Evolutionary conservation across 2,329 filamentous ascomycete species (phyloP), one percentile per base, ranked within the genome.

Genomic region (Talaromyces sp.): DNA sequence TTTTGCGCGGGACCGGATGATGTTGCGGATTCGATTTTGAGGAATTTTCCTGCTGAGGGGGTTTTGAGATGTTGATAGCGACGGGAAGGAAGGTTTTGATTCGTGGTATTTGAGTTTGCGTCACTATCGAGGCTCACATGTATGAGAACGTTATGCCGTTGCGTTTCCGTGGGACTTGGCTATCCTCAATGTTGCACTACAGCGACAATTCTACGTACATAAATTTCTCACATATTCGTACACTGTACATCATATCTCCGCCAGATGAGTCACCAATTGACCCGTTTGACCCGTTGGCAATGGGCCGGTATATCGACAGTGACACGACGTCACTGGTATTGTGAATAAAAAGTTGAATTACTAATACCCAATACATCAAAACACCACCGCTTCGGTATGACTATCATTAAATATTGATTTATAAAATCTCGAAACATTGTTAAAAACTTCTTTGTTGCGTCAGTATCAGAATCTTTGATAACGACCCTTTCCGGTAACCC

Each of bases 1-100:
- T 58, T 58, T 58, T 58, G 57, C 17, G n/a, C 57, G 17, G 57
- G 57, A 4, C 57, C 57, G 30, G 30, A 58, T 52, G 30, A 58
- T 58, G 30, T 58, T 33, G 57, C 57, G 7, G 28, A 58, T 13
- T 44, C 57, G 47, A 58, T 30, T 15, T 36, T 58, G 44, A 58
- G 57, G 22, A 58, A 52, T 19, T 58, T 58, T 9, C 44, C 57
- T 7, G 22, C 8, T 13, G 19, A 5, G 3, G 25, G 2, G 3
- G 15, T 7, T 39, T 39, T 7, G 8, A 0, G 8, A 6, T 36
- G 1, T 13, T 15, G 10, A 3, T 15, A 10, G 32, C 11, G 3
- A 13, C 32, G 2, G 11, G 11, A 15, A 33, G 11, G 11, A 13
- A 13, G 2, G 4, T 33, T 13, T 33, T 4, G 11, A 33, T 13